Evolutionary conservation across 2,329 filamentous ascomycete genomes (phyloP).

Genomic region (Ophiosphaerella herpotricha): DNA sequence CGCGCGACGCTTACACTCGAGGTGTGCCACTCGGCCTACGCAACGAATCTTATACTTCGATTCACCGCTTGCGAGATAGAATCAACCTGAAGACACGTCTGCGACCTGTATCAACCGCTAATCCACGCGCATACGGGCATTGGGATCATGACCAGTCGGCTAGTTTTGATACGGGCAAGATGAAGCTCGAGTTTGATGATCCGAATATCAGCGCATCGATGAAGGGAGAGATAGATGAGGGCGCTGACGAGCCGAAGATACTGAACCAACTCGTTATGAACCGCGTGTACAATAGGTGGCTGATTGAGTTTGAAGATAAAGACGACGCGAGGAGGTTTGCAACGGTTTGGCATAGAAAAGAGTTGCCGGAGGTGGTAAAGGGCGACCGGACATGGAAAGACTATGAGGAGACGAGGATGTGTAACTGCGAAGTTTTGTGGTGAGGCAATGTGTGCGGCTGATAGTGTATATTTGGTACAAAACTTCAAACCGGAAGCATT

Average conservation of each 20-base stretch:
- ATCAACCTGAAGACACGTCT: conserved; percentile 28
- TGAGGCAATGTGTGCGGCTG: conserved; percentile 25
- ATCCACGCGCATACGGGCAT: conserved; percentile 25
- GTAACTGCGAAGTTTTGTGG: conserved; percentile 57
- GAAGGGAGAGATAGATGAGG: conserved; percentile 7
- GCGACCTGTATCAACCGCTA: conserved; percentile 20
- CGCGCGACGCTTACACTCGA: conserved; percentile 34
- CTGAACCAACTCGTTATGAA: conserved; percentile 38
- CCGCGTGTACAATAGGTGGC: conserved; percentile 52
- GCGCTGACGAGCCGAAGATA: conserved; percentile 8
- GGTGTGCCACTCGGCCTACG: conserved; percentile 37
- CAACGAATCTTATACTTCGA: conserved; percentile 23
- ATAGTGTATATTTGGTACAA: background rate
- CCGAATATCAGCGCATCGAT: conserved; percentile 19
- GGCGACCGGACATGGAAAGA: conserved; percentile 29
- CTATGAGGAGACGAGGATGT: conserved; percentile 46
- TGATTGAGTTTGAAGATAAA: conserved; percentile 61
- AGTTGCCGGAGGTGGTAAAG: conserved; percentile 42
- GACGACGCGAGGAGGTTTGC: conserved; percentile 60
- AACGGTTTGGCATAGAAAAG: conserved; percentile 57
- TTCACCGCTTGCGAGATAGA: conserved; percentile 35
- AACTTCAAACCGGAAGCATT: too few relatives aligned
- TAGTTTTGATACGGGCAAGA: background rate
- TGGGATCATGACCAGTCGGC: background rate
- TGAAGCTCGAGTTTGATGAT: conserved; percentile 19